A percentile compares a stretch with the other conserved stretches of the same genome.
These are phyloP conservation scores for Oidiodendron maius DNA, from an alignment of 495 filamentous ascomycete species.

Conservation along the genomic window DNA sequence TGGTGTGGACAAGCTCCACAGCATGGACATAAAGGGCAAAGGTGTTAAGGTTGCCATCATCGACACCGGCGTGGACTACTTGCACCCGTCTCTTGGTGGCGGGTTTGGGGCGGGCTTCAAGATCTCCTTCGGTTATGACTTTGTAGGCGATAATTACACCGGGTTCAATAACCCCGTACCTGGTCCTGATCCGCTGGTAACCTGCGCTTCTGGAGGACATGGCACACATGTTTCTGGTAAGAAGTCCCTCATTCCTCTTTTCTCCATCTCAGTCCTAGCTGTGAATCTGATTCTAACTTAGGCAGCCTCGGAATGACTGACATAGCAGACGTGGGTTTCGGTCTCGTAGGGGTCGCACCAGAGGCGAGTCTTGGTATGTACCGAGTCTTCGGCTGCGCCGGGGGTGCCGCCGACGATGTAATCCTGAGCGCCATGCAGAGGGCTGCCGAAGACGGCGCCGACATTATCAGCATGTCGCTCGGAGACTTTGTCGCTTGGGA, in stretches of 20 bases:
- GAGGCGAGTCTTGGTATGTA: constrained; percentile 39
- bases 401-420: constrained; percentile 29
- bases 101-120: constrained; percentile 38
- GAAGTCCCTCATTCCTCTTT: background rate
- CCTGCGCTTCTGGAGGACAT: constrained; percentile 31
- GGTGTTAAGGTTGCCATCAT: constrained; percentile 31
- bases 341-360: constrained; percentile 38
- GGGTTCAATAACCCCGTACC: constrained; percentile 7
- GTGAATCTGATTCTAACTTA: constrained; percentile 15
- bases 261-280: background rate
- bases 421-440: constrained; percentile 33
- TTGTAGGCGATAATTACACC: constrained; percentile 26
- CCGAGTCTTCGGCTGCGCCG: constrained; percentile 31
- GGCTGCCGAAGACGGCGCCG: constrained; percentile 37
- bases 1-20: constrained; percentile 27
- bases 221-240: constrained; percentile 37
- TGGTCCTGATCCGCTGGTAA: constrained; percentile 18
- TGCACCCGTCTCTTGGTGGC: constrained; percentile 41
- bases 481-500: constrained; percentile 9
- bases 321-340: constrained; percentile 21
- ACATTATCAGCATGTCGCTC: constrained; percentile 36
- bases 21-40: constrained; percentile 25
- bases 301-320: constrained; percentile 28
- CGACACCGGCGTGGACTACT: constrained; percentile 43
- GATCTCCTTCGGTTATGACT: constrained; percentile 33